Percentiles rank a stretch among this genome's conserved stretches.
phyloP scores from a whole-genome alignment of 345 rosid species.

The Gossypium longicalyx region DNA sequence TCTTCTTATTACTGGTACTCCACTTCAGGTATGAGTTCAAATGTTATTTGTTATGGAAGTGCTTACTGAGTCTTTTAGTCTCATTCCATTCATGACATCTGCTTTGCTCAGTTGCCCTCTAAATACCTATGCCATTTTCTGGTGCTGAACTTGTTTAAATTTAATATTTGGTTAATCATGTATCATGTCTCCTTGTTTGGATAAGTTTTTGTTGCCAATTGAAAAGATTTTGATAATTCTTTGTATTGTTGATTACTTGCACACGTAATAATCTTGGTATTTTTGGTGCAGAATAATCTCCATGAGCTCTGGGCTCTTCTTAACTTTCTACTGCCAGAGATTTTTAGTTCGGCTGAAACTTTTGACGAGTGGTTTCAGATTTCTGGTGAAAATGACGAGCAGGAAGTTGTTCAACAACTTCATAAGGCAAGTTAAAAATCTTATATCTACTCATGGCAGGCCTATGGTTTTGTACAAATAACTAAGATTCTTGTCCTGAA shows the following conservation, averaged over 20 bases:
- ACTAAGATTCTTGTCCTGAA: neutral
- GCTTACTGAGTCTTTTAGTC: neutral
- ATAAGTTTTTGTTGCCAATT: neutral
- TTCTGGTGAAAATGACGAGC: conserved; percentile 97
- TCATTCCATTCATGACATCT: neutral
- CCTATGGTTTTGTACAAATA: conserved; percentile 2
- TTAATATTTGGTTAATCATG: neutral
- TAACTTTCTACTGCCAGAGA: conserved; percentile 89
- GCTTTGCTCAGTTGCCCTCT: neutral
- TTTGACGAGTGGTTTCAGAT: conserved; percentile 99
- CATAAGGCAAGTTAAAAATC: conserved; percentile 60
- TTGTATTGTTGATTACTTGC: neutral
- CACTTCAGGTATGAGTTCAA: conserved; percentile 75
- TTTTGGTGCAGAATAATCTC: conserved; percentile 78
- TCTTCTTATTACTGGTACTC: conserved; percentile 93
- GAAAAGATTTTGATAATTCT: neutral
- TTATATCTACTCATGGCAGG: neutral
- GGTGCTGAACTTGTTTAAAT: neutral
- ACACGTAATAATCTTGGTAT: neutral
- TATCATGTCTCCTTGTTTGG: neutral
- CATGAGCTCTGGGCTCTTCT: conserved; percentile 98
- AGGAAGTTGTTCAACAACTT: conserved; percentile 97
- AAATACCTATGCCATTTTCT: neutral
- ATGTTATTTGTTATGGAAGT: neutral
- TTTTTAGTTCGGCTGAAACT: conserved; percentile 96